Evolutionary conservation across 441 rosid species (phyloP), one percentile per base, ranked within the genome.

Genomic region (Adansonia gregorii): DNA sequence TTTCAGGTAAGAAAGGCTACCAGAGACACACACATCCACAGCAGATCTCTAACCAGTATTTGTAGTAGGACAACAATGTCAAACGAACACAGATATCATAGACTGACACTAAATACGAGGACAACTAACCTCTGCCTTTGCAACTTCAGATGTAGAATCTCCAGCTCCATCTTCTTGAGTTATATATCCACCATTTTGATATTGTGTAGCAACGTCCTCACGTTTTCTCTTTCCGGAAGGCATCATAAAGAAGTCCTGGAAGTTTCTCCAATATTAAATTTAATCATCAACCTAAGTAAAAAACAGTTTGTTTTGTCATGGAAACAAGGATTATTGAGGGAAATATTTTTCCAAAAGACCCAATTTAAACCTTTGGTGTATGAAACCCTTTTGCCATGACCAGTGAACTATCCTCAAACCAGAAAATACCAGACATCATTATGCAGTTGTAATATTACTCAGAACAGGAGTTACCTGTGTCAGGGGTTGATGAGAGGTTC

Each of bases 91-190:
- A 3, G 3, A 15, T 9, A 48, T 48, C 20, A 48, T 1, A 24
- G 39, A 49, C 20, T 2, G 12, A 27, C 43, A 72, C n/a, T 15
- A 83, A 27, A 19, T 43, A 48, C 43, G 71, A 41, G 41, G 45
- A 70, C 48, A 77, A 61, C 79, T 58, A 56, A 85, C 80, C 83
- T 77, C 83, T 76, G 85, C 86, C 86, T 85, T 82, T 14, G 78
- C 66, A 68, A 70, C 72, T 76, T 83, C 87, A 48, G 70, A 67
- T 17, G 78, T 45, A 35, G 77, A 76, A 88, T 91, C 98, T 41
- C 87, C 87, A 75, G 99, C 94, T 83, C 99, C 99, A 88, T 96
- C 98, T 79, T 91, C 97, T 86, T 96, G 99, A 49, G 98, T 97
- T 79, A 93, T 92, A 77, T 84, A 90, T 66, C 93, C 91, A 84